Percentiles rank a stretch among this genome's conserved stretches.
Evolutionary conservation across 129 eudicot genomes (phyloP).

Genomic region (Scalesia atractyloides): DNA sequence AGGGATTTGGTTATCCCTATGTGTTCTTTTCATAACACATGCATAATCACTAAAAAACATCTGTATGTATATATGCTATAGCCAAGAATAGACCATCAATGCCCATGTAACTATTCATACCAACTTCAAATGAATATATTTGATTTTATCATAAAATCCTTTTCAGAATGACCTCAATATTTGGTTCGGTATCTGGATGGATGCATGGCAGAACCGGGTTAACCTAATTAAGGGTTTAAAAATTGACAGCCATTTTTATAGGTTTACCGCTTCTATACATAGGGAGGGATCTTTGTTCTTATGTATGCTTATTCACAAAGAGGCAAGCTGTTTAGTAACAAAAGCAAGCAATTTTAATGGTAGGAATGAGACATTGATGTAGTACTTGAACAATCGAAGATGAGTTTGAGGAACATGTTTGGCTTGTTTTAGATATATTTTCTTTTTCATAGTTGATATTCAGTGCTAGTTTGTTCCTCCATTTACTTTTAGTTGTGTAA

Average conservation of each 20-base stretch:
- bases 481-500: conserved; percentile 28
- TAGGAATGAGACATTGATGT: conserved; percentile 45
- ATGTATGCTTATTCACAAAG: conserved; percentile 62
- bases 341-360: conserved; percentile 78
- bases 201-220: no score
- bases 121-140: no score
- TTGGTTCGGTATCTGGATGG: no score
- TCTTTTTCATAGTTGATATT: conserved; percentile 28
- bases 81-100: not conserved
- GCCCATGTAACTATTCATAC: not conserved
- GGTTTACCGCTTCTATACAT: no score
- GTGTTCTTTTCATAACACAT: no score
- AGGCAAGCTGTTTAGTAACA: conserved; percentile 75
- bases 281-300: conserved; percentile 55
- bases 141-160: no score
- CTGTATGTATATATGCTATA: not conserved
- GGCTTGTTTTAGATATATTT: conserved; percentile 31
- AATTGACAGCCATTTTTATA: no score
- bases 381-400: conserved; percentile 43
- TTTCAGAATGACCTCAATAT: no score
- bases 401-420: conserved; percentile 28
- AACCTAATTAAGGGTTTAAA: no score
- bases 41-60: no score
- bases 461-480: conserved; percentile 17
- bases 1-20: no score